A percentile compares a stretch with the other conserved stretches of the same genome.
Conservation (phyloP, 2,329 filamentous ascomycete species). For the Ophiostoma triangulosporum region DNA sequence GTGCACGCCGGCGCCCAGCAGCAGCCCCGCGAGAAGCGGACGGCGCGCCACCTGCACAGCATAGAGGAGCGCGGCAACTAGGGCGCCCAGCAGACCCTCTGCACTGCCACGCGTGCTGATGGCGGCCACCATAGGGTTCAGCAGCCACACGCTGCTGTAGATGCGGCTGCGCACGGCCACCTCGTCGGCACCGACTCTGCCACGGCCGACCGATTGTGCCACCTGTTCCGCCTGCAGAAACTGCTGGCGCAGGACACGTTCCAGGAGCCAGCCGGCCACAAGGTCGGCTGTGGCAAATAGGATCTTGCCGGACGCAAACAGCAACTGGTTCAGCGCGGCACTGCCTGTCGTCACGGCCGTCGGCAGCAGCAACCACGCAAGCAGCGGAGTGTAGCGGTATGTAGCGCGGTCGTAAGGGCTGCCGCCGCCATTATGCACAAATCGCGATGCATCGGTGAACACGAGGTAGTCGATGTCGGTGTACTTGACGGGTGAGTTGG, state of each 20-base stretch:
- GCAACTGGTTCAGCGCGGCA: slow-evolving; percentile 22
- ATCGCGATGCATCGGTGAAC: slow-evolving; percentile 88
- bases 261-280: slow-evolving; percentile 67
- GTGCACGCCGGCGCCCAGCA: slow-evolving; percentile 78
- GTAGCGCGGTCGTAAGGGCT: slow-evolving; percentile 76
- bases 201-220: no score
- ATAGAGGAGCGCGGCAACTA: slow-evolving; percentile 76
- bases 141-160: slow-evolving; percentile 78
- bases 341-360: slow-evolving; percentile 44
- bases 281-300: slow-evolving; percentile 78
- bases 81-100: slow-evolving; percentile 74
- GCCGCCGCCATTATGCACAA: slow-evolving; percentile 37
- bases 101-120: slow-evolving; percentile 93
- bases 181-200: not conserved
- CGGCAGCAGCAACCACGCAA: slow-evolving; percentile 82
- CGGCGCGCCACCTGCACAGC: slow-evolving; percentile 49
- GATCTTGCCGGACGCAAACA: slow-evolving; percentile 77
- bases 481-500: slow-evolving; percentile 85
- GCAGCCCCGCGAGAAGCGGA: slow-evolving; percentile 52
- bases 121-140: slow-evolving; percentile 96
- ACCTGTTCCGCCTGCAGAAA: not conserved
- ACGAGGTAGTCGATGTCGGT: slow-evolving; percentile 98
- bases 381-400: slow-evolving; percentile 88
- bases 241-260: slow-evolving; percentile 22
- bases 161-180: slow-evolving; percentile 41